Base-by-base conservation (phyloP, 2,329 filamentous ascomycete species). In the Apiospora marii region DNA sequence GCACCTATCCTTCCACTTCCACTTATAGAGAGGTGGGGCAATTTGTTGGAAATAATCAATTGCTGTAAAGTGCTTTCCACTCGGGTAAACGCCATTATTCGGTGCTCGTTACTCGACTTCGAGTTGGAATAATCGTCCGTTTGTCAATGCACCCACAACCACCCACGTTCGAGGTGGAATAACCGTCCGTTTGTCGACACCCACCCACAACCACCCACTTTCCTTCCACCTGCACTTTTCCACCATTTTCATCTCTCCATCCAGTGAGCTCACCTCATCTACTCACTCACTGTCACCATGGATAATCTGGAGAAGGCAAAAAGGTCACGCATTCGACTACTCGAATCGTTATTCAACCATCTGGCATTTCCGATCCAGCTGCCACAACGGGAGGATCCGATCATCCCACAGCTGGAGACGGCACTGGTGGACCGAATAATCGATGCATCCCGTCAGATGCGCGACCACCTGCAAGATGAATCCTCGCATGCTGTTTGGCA, bases 291-390 rank as follows among this genome's bases (percentile, higher is more conserved):
- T n/a, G 10, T 10, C 24, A 41, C 19, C 22, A 64, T 64, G 58
- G 58, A 64, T 24, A 13, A 51, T 10, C 6, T 24, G 10, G 34
- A 64, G 10, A 64, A 41, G 58, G 30, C 30, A 6, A 22, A n/a
- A n/a, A 22, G 8, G 3, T 19, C 30, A 22, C 58, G 22, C 10
- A 3, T 46, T 7, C 67, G 44, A 16, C 41, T 68, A 14, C 3
- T 68, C n/a, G 13, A 44, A 14, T 44, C 67, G n/a, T 41, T 78
- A 1, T 78, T 77, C 72, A 68, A 77, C 34, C 77, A 78, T 69
- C 71, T 77, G 4, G 75, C 75, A 22, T 69, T 78, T 51, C 77
- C 77, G 10, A n/a, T 73, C 7, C 72, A 71, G 51, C 53, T 78
- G 19, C 77, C 77, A 0, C 74, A 74, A 24, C 30, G 67, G 4